Evolutionary conservation across 2,329 filamentous ascomycete species (phyloP), one percentile per base, ranked within the genome.

Genomic region (Neofusicoccum cordaticola): DNA sequence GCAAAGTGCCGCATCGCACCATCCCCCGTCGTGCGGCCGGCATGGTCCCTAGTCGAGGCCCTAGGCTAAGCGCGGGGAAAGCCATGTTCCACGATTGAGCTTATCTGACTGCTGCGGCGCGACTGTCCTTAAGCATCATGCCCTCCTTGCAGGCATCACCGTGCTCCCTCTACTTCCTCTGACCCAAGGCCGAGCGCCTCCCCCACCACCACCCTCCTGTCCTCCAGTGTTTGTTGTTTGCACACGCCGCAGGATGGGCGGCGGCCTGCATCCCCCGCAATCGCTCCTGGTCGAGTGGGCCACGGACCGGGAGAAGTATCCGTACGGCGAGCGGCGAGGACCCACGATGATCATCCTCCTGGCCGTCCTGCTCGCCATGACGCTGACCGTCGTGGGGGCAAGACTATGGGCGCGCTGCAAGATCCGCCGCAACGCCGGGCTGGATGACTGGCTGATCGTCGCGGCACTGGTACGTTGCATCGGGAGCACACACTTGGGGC

Each of bases 401-500:
- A 27, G 62, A 9, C 42, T 64, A 1, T 64, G 62, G 62, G 62
- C 62, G 17, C 62, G 62, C 19, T 41, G 42, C 51, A 64, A 34
- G 42, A 31, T 58, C 13, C 52, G 45, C 11, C 42, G 42, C n/a
- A 64, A 64, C 15, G 51, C 42, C 2, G 62, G 62, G 8, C 34
- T 64, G 22, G 62, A 64, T 13, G 62, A 64, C 19, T 31, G 42
- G 31, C 44, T 64, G 1, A 50, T 64, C 15, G 15, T 64, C 3
- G n/a, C 44, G n/a, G 42, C 62, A 7, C 12, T 56, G 13, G 62
- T 64, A 50, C 2, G 62, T 41, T 6, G 1, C 3, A 6, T 4
- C 9, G 2, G 2, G 7, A 22, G 11, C 17, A 7, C 19, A 1
- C 42, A 39, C 35, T 22, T 15, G 3, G 22, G 22, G 22, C 22